These are phyloP conservation scores for Amesomyces nigricolor DNA, from an alignment of 2,329 filamentous ascomycete species.

Conservation along the genomic window DNA sequence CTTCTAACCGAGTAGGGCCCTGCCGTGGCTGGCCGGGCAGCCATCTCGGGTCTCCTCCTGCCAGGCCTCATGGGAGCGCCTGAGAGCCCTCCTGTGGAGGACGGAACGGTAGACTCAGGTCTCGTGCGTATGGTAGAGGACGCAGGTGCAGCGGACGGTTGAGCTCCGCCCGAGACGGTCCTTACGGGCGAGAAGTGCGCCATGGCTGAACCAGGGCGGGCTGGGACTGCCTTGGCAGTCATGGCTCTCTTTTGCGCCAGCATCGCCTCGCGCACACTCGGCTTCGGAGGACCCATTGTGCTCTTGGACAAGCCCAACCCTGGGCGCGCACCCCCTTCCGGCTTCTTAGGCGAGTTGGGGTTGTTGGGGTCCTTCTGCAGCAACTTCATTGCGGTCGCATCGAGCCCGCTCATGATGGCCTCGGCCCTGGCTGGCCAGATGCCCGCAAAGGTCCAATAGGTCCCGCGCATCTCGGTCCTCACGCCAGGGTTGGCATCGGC, in stretches of 20 bases:
- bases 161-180: conserved; percentile 36
- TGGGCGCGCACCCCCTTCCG: conserved; percentile 45
- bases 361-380: conserved; percentile 82
- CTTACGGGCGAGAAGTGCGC: conserved; percentile 52
- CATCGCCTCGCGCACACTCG: conserved; percentile 76
- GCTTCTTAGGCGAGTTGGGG: conserved; percentile 60
- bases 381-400: conserved; percentile 70
- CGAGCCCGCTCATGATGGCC: conserved; percentile 71
- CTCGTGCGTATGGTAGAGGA: conserved; percentile 36
- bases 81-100: conserved; percentile 53
- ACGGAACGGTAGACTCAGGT: conserved; percentile 40
- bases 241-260: conserved; percentile 69
- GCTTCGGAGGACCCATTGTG: conserved; percentile 52
- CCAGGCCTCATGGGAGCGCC: conserved; percentile 58
- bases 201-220: conserved; percentile 60
- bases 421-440: conserved; percentile 77
- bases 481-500: conserved; percentile 85
- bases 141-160: conserved; percentile 32
- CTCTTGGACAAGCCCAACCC: conserved; percentile 59
- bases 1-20: conserved; percentile 59
- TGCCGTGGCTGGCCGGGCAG: conserved; percentile 56
- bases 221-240: conserved; percentile 47
- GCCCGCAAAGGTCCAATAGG: conserved; percentile 77
- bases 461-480: conserved; percentile 75
- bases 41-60: conserved; percentile 53